A percentile compares a stretch with the other conserved stretches of the same genome.
phyloP scores from a whole-genome alignment of 441 rosid species.

The Bruguiera hainesii region DNA sequence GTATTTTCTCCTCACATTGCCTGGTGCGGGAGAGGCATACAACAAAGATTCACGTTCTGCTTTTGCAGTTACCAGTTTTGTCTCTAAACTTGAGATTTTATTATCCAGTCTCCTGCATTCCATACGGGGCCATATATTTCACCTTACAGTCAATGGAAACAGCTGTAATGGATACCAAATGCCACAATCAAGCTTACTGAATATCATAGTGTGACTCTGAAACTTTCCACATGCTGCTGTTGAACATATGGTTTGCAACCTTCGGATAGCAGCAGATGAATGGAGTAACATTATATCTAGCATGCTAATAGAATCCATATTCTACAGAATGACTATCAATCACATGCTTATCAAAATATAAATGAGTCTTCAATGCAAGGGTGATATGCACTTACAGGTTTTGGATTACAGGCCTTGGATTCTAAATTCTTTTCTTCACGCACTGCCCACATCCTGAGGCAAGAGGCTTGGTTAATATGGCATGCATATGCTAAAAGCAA shows the following conservation, averaged over 20 bases:
- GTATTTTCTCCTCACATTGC: conserved; percentile 38
- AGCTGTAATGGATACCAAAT: conserved; percentile 13
- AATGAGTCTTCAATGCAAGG: not conserved
- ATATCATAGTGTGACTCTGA: conserved; percentile 35
- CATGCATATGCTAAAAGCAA: not conserved
- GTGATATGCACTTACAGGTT: conserved; percentile 40
- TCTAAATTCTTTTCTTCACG: conserved; percentile 27
- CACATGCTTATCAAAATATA: not conserved
- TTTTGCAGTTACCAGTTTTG: conserved; percentile 47
- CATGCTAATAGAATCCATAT: not conserved
- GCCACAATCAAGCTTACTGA: conserved; percentile 36
- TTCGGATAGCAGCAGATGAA: conserved; percentile 18
- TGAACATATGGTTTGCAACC: conserved; percentile 21
- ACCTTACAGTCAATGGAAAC: conserved; percentile 9
- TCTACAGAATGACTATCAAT: not conserved
- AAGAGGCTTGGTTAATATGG: conserved; percentile 20
- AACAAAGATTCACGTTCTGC: conserved; percentile 38
- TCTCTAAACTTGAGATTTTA: conserved; percentile 47
- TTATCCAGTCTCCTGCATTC: conserved; percentile 47
- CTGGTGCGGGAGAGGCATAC: conserved; percentile 30
- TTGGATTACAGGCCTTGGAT: conserved; percentile 28
- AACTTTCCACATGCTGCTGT: conserved; percentile 26
- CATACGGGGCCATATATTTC: conserved; percentile 1
- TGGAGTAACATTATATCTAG: conserved; percentile 9
- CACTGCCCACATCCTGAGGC: conserved; percentile 44